phyloP scores from a whole-genome alignment of 1,139 yeast species.

The Protomyces arabidopsidicola region DNA sequence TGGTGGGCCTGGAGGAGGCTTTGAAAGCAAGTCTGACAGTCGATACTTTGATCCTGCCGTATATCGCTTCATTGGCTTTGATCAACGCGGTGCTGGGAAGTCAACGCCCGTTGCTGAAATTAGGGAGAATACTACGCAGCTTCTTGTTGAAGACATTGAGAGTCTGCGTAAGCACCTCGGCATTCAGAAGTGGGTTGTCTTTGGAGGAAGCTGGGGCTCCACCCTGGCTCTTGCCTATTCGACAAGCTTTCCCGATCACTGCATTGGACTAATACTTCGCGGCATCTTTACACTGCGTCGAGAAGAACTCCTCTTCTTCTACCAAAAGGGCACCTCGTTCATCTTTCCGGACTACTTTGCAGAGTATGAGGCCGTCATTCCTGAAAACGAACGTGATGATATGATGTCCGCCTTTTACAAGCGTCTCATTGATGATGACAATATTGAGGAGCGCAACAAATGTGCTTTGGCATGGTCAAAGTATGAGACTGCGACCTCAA shows the following conservation, averaged over 20 bases:
- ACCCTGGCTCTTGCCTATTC: conserved; percentile 5
- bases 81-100: conserved; percentile 15
- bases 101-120: not conserved
- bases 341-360: conserved; percentile 8
- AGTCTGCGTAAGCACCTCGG: not conserved
- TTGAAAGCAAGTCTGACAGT: not conserved
- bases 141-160: conserved; percentile 9
- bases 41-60: conserved; percentile 12
- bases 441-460: not conserved
- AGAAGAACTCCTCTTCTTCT: conserved; percentile 11
- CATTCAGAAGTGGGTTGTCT: conserved; percentile 13
- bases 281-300: conserved; percentile 17
- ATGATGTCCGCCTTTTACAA: conserved; percentile 12
- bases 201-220: conserved; percentile 13
- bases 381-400: conserved; percentile 1
- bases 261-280: conserved; percentile 3
- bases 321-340: conserved; percentile 10
- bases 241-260: not conserved
- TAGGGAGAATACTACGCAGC: conserved; percentile 6
- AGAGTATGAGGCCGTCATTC: not conserved
- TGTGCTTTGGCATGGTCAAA: conserved; percentile 9
- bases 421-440: not conserved
- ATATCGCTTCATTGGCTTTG: conserved; percentile 10
- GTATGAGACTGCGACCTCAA: conserved; percentile 7
- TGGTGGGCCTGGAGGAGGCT: conserved; percentile 21